These are phyloP conservation scores for Eucalyptus marginata DNA, from an alignment of 345 rosid genomes.

Conservation along the genomic window DNA sequence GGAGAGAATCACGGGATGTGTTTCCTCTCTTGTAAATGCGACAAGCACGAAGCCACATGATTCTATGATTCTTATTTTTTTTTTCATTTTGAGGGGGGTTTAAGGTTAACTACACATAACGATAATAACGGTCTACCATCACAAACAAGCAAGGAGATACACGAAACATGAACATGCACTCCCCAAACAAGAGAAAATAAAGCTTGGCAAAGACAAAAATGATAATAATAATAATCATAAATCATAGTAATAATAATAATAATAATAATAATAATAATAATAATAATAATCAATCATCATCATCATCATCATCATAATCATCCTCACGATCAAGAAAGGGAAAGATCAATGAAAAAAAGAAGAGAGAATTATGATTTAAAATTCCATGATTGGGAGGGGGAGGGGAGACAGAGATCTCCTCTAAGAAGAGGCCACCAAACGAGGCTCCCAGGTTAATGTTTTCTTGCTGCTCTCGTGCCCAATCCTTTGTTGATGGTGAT, in stretches of 20 bases:
- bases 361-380: not conserved
- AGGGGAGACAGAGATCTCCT: not conserved
- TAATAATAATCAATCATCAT: no score
- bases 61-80: not conserved
- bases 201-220: not conserved
- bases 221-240: not conserved
- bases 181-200: not conserved
- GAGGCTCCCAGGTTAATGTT: constrained; percentile 36
- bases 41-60: not conserved
- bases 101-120: not conserved
- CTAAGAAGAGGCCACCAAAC: constrained; percentile 58
- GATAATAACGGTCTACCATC: not conserved
- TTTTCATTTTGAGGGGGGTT: not conserved
- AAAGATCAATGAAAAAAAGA: not conserved
- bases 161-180: not conserved
- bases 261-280: no score
- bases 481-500: not conserved
- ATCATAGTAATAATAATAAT: not conserved
- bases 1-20: not conserved
- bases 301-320: not conserved
- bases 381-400: not conserved
- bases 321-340: not conserved
- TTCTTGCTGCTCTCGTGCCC: constrained; percentile 8
- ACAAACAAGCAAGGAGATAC: not conserved
- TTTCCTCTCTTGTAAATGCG: not conserved